These are phyloP conservation scores for Kwoniella shivajii DNA, from an alignment of 1,284 basidiomycete species.

Conservation along the genomic window DNA sequence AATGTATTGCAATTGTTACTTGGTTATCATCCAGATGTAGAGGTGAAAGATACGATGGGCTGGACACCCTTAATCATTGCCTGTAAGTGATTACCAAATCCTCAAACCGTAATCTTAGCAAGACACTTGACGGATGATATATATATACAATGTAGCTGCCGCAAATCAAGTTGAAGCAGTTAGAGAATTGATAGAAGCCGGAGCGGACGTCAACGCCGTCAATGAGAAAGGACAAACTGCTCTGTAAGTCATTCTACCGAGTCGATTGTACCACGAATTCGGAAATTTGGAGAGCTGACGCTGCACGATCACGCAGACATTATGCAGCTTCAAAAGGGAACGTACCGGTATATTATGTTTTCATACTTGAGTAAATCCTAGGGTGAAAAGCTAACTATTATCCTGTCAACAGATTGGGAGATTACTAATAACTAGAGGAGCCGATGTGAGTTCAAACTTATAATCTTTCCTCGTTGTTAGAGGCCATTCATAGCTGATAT, in stretches of 20 bases:
- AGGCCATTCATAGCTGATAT: background rate
- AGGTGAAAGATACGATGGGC: conserved; percentile 70
- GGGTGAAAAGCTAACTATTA: conserved; percentile 32
- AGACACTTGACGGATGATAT: background rate
- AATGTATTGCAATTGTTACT: conserved; percentile 74
- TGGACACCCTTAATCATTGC: conserved; percentile 90
- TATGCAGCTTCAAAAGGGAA: conserved; percentile 93
- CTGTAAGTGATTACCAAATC: conserved; percentile 58
- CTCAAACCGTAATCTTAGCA: background rate
- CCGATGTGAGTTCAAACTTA: conserved; percentile 65
- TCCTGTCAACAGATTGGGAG: conserved; percentile 73
- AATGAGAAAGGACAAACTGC: conserved; percentile 87
- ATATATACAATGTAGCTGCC: conserved; percentile 17
- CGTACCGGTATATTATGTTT: conserved; percentile 65
- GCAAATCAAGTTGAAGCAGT: conserved; percentile 73
- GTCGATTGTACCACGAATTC: background rate
- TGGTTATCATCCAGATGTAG: conserved; percentile 67
- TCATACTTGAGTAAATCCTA: background rate
- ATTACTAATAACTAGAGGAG: conserved; percentile 78
- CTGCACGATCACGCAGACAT: conserved; percentile 61
- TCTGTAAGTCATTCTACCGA: conserved; percentile 62
- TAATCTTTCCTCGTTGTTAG: background rate
- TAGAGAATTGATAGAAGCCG: conserved; percentile 76
- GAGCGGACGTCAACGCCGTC: conserved; percentile 75
- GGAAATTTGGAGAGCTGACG: background rate